These are phyloP conservation scores for Nakaseomyces sp. DNA, from an alignment of 1,139 yeast genomes.

Conservation along the genomic window DNA sequence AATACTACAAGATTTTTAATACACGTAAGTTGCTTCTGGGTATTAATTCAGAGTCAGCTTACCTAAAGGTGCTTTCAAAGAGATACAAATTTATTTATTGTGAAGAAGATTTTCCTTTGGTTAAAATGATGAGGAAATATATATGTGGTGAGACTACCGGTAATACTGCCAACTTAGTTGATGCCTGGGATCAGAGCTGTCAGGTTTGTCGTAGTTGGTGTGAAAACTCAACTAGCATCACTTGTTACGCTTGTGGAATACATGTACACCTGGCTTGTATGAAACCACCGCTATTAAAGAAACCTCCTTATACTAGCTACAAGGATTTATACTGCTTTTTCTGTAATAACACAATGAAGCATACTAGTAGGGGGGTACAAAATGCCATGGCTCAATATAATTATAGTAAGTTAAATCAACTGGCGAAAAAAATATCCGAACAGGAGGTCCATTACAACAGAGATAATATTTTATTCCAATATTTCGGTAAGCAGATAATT, in stretches of 20 bases:
- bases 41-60: conserved; percentile 41
- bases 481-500: conserved; percentile 24
- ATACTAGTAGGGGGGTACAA: background rate
- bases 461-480: conserved; percentile 27
- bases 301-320: conserved; percentile 37
- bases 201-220: conserved; percentile 82
- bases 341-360: background rate
- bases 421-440: conserved; percentile 10
- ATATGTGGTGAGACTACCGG: conserved; percentile 10
- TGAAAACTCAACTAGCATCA: conserved; percentile 61
- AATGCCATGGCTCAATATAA: conserved; percentile 5
- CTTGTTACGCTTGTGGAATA: conserved; percentile 67
- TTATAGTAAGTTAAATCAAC: conserved; percentile 4
- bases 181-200: conserved; percentile 42
- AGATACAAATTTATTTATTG: conserved; percentile 68
- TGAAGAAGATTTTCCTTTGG: conserved; percentile 38
- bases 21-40: conserved; percentile 47
- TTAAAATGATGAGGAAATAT: conserved; percentile 21
- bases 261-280: conserved; percentile 76
- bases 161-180: conserved; percentile 1
- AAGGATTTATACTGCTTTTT: background rate
- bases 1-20: conserved; percentile 70
- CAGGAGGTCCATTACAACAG: conserved; percentile 10
- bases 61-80: conserved; percentile 53
- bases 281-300: conserved; percentile 71